Base-by-base conservation (phyloP, 306 rosid genomes). In the Parietaria judaica region DNA sequence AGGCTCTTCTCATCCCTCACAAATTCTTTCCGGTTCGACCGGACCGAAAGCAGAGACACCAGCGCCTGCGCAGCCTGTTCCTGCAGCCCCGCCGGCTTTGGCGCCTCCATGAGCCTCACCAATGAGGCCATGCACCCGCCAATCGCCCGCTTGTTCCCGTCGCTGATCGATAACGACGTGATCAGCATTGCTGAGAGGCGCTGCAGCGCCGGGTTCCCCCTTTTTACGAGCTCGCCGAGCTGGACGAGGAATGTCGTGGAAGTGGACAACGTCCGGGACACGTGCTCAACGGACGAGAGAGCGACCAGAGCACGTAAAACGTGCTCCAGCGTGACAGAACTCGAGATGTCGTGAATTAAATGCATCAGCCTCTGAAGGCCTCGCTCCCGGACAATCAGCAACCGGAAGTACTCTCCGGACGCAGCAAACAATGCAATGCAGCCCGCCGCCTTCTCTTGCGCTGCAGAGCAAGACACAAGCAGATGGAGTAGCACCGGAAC, bases 101-200 rank as follows among this genome's bases (percentile, higher is more conserved):
- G 86, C 35, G 70, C 70, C 72, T 81, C 81, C 86, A 81, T 74
- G 38, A 81, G 76, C 83, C 78, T 81, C 23, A 81, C 74, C 62
- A 81, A 44, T 11, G 86, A 72, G 7, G 70, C 76, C 86, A 78
- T 74, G 55, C 80, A 78, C 52, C 76, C 56, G 6, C 74, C 58
- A n/a, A 81, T 74, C 15, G 83, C 86, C 60, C 86, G 78, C 66
- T 81, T 81, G 51, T 77, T 81, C 10, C 86, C 86, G 7, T 81
- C 86, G 62, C 81, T 78, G 13, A 81, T 56, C 2, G 72, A 63
- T 23, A 81, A 51, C 10, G 7, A 60, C 4, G 67, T 63, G 2
- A 81, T 64, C 64, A 81, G 60, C n/a, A 81, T 74, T 0, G 78
- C 83, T 10, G 83, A 64, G 43, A 78, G 77, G 66, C 75, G 72